These are phyloP conservation scores for Pseudevernia furfuracea DNA, from an alignment of 495 filamentous ascomycete species.

Conservation along the genomic window DNA sequence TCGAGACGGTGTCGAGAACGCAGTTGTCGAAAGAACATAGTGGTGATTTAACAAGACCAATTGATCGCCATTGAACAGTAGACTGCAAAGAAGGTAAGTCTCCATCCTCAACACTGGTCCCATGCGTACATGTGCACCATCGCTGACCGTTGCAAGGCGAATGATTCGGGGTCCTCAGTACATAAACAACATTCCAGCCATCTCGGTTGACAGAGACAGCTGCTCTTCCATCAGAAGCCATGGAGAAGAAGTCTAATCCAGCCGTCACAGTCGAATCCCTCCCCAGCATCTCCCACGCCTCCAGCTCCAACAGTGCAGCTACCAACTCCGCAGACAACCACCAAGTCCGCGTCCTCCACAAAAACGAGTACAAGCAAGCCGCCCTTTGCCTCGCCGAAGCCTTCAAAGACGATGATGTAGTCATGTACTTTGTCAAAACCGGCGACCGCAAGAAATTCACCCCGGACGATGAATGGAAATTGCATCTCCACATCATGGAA, in stretches of 20 bases:
- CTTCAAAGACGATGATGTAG: constrained; percentile 66
- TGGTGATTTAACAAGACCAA: constrained; percentile 46
- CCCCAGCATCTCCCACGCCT: constrained; percentile 32
- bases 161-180: not conserved
- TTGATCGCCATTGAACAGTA: constrained; percentile 28
- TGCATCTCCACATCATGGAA: constrained; percentile 65
- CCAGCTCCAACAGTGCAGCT: constrained; percentile 21
- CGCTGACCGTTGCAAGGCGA: constrained; percentile 1
- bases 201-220: constrained; percentile 17
- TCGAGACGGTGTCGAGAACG: constrained; percentile 63
- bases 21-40: constrained; percentile 66
- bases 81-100: not conserved
- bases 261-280: constrained; percentile 31
- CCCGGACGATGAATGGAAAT: constrained; percentile 58
- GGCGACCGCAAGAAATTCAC: constrained; percentile 53
- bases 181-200: not conserved
- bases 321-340: not conserved
- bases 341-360: constrained; percentile 49
- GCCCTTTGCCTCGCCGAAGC: constrained; percentile 62
- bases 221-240: constrained; percentile 6
- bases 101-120: not conserved
- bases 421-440: constrained; percentile 61
- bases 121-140: not conserved
- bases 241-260: constrained; percentile 27
- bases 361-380: constrained; percentile 58